These are phyloP conservation scores for Solanum phureja DNA, from an alignment of 257 asterid species.

Conservation along the genomic window DNA sequence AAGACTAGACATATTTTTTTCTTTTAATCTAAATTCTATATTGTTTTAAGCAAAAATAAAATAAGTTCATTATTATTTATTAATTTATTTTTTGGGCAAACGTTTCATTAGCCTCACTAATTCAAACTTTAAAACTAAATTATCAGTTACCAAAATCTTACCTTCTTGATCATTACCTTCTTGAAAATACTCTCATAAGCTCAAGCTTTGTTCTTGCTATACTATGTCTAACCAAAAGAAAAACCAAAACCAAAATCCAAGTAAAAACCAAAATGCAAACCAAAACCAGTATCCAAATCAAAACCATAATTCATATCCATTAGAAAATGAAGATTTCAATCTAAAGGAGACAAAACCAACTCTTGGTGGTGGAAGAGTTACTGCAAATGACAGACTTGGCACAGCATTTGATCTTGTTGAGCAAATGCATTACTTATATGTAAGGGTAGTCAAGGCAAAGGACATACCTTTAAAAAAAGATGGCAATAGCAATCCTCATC, in stretches of 20 bases:
- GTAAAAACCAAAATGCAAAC: slow-evolving; percentile 16
- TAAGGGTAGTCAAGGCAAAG: slow-evolving; percentile 64
- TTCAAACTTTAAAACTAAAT: neutral
- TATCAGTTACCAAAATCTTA: neutral
- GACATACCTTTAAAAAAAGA: slow-evolving; percentile 36
- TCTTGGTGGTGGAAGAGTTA: slow-evolving; percentile 73
- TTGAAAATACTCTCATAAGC: neutral
- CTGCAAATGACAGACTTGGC: slow-evolving; percentile 44
- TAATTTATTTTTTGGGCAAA: neutral
- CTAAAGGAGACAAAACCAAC: slow-evolving; percentile 73
- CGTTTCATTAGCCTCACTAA: neutral
- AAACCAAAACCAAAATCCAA: neutral
- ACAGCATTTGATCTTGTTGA: slow-evolving; percentile 84
- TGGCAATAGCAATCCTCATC: slow-evolving; percentile 26
- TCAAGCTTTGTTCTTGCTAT: neutral
- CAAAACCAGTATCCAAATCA: slow-evolving; percentile 10
- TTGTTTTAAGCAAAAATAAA: neutral
- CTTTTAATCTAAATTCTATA: neutral
- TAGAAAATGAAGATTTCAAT: slow-evolving; percentile 39
- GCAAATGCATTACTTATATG: slow-evolving; percentile 69
- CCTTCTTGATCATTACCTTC: neutral
- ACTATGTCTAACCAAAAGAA: neutral
- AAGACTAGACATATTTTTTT: neutral
- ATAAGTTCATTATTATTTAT: neutral
- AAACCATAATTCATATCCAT: neutral